phyloP scores from a whole-genome alignment of 805 yeast species.

The Candida ovalis region DNA sequence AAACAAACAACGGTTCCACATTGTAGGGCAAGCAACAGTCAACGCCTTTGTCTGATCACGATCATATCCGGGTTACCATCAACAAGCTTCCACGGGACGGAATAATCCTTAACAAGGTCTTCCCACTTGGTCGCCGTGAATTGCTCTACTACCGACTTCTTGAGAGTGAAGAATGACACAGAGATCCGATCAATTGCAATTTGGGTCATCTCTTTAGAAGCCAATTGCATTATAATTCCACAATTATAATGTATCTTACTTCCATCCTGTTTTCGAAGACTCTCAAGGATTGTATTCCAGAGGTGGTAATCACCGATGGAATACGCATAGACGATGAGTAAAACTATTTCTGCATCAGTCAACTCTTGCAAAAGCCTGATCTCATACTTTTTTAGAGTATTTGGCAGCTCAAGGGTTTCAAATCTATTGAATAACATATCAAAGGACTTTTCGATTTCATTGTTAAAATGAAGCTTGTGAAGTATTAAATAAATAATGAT shows the following conservation, averaged over 20 bases:
- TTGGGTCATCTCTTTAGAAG: constrained; percentile 31
- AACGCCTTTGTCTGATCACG: constrained; percentile 15
- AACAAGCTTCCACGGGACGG: constrained; percentile 32
- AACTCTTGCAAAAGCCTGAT: not conserved
- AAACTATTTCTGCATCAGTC: not conserved
- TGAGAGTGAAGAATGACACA: constrained; percentile 37
- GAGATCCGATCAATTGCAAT: constrained; percentile 28
- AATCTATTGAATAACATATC: constrained; percentile 18
- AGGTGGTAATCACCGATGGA: constrained; percentile 29
- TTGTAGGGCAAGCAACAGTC: not conserved
- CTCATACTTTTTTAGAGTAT: not conserved
- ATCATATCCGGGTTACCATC: constrained; percentile 26
- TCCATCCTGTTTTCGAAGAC: constrained; percentile 4
- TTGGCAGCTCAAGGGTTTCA: not conserved
- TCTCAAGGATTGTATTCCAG: constrained; percentile 30
- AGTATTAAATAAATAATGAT: constrained; percentile 39
- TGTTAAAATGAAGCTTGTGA: constrained; percentile 42
- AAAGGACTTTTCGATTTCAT: constrained; percentile 32
- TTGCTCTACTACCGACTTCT: constrained; percentile 24
- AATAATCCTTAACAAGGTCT: constrained; percentile 22
- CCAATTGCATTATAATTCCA: constrained; percentile 40
- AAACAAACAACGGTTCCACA: no score
- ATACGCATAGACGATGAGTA: constrained; percentile 22
- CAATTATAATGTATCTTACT: constrained; percentile 6
- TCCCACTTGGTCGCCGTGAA: constrained; percentile 30